These are phyloP conservation scores for Sequoiadendron giganteum DNA, from an alignment of 75 land plant genomes.

Conservation along the genomic window DNA sequence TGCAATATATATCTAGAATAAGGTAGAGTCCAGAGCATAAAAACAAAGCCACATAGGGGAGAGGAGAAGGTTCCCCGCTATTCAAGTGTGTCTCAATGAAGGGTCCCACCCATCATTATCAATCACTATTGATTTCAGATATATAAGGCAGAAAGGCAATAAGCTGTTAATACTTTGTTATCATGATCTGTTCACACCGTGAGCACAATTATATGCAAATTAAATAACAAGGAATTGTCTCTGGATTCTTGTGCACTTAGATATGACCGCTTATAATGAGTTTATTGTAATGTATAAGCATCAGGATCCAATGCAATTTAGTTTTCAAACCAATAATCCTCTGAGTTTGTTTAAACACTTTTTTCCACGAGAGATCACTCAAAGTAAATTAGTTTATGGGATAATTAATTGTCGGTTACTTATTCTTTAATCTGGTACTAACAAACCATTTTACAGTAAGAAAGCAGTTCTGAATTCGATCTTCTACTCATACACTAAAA, in stretches of 20 bases:
- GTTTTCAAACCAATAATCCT: not conserved
- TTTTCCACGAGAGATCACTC: not conserved
- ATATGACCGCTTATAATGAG: not conserved
- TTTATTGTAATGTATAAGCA: not conserved
- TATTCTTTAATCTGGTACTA: not conserved
- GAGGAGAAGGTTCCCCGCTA: no score
- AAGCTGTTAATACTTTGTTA: no score
- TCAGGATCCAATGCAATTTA: not conserved
- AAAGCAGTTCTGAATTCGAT: conserved; percentile 32
- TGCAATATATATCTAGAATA: no score
- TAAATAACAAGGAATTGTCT: not conserved
- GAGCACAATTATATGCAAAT: not conserved
- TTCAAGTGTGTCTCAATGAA: no score
- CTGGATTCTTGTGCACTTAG: no score
- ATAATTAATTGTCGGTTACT: not conserved
- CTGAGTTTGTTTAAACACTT: no score
- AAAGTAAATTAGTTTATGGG: not conserved
- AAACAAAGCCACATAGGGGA: no score
- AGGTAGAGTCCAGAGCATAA: no score
- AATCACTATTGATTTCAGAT: no score
- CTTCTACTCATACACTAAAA: conserved; percentile 56
- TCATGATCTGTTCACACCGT: no score
- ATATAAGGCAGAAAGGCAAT: no score
- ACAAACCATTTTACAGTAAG: conserved; percentile 19
- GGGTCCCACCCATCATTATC: no score